A percentile compares a stretch with the other conserved stretches of the same genome.
Conservation (phyloP, 257 asterid genomes). For the Oldenlandia corymbosa region DNA sequence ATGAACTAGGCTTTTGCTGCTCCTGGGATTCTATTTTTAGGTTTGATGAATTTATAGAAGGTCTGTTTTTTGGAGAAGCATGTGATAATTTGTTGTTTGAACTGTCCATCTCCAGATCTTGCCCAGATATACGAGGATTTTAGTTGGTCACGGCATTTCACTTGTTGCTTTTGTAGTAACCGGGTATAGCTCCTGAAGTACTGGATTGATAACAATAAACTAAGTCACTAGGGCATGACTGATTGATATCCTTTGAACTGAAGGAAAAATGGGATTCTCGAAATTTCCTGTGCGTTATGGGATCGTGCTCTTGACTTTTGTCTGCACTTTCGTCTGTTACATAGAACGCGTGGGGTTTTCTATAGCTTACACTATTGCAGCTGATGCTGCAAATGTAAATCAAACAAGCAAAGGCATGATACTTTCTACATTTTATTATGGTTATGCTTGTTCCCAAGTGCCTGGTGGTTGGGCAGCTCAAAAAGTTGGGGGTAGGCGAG, state of each 20-base stretch:
- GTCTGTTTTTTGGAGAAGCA: background rate
- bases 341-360: constrained; percentile 92
- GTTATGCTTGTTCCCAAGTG: constrained; percentile 88
- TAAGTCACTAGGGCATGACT: constrained; percentile 7
- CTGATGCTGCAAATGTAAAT: constrained; percentile 74
- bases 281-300: constrained; percentile 59
- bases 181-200: background rate
- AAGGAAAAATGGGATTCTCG: constrained; percentile 50
- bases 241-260: constrained; percentile 34
- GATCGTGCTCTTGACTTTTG: constrained; percentile 65
- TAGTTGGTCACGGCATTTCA: background rate
- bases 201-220: background rate
- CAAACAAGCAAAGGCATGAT: constrained; percentile 86
- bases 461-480: constrained; percentile 99
- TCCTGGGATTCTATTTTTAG: background rate
- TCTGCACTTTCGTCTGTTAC: constrained; percentile 91
- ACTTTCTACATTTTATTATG: constrained; percentile 82
- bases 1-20: background rate
- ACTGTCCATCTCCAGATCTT: constrained; percentile 9
- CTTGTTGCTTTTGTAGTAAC: background rate
- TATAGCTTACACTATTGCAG: constrained; percentile 84
- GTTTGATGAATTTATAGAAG: background rate
- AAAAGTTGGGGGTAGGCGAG: constrained; percentile 73
- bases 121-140: constrained; percentile 11
- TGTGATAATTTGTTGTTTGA: background rate